Evolutionary conservation across 345 rosid genomes (phyloP).

Genomic region (Reutealis trisperma): DNA sequence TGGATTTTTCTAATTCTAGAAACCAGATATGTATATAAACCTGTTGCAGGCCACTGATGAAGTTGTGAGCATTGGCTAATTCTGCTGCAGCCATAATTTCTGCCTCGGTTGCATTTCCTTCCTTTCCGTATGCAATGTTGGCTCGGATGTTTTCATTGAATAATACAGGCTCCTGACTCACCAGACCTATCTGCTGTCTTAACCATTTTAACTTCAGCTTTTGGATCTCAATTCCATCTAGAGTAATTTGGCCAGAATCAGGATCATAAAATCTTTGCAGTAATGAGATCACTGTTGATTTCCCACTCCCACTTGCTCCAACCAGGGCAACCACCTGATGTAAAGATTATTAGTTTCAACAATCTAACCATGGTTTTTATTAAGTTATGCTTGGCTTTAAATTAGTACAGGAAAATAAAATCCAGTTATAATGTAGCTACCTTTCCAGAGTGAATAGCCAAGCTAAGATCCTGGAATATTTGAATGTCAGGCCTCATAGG

Average conservation of each 20-base stretch:
- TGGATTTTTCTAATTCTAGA: background rate
- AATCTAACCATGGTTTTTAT: background rate
- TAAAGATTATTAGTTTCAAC: background rate
- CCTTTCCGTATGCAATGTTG: conserved; percentile 33
- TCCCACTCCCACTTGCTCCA: conserved; percentile 21
- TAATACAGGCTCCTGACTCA: conserved; percentile 36
- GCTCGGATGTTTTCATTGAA: conserved; percentile 32
- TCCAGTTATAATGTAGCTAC: background rate
- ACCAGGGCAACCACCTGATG: conserved; percentile 14
- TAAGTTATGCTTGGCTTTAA: background rate
- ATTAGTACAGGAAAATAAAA: background rate
- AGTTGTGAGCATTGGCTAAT: conserved; percentile 40
- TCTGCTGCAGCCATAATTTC: conserved; percentile 30
- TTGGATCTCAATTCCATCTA: conserved; percentile 16
- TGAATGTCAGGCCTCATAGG: conserved; percentile 23
- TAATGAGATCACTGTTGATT: conserved; percentile 19
- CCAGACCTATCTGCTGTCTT: conserved; percentile 19
- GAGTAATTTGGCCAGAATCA: conserved; percentile 6
- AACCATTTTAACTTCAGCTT: conserved; percentile 6
- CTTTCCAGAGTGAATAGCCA: conserved; percentile 17
- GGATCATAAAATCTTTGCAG: conserved; percentile 19
- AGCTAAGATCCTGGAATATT: conserved; percentile 14
- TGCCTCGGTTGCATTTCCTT: conserved; percentile 28
- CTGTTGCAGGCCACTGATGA: conserved; percentile 28
- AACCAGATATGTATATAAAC: background rate